Base-by-base conservation (phyloP, 768 basidiomycete species). In the Lactarius trivialis region DNA sequence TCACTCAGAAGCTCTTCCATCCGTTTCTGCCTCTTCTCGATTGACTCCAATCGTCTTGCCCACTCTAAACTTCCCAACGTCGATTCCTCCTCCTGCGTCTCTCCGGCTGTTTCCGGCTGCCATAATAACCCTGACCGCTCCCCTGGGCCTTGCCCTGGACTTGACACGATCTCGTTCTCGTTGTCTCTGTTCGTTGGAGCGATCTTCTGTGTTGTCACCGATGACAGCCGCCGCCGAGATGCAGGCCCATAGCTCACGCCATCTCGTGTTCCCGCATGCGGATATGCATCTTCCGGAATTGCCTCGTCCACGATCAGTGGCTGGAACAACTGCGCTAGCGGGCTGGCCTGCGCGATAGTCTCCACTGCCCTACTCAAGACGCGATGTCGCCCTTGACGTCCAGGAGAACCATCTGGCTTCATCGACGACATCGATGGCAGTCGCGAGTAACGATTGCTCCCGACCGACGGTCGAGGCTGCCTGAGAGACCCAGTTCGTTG, bases 251-350 rank as follows among this genome's bases (percentile, higher is more conserved):
- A 77, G 64, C 77, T 76, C 45, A 76, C 58, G 11, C 64, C 48
- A 0, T 67, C 68, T 7, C 63, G 67, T 6, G 67, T 56, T 41
- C 69, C 55, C 6, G 37, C 14, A 30, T 48, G 26, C 24, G 45
- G 61, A 5, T 62, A 57, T 7, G 63, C 60, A 15, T 76, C 73
- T 60, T 77, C 76, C 1, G 70, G 68, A 8, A 75, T 73, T 21
- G 77, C 73, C 1, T 82, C 81, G 55, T 85, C 82, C 17, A 88
- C 74, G 7, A 84, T 57, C 21, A 91, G 65, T 14, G 89, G 87
- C 59, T 86, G 86, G 70, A 82, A 92, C 15, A 89, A 76, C 70
- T 89, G 88, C 2, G 88, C 88, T 3, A 92, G 77, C 17, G 91
- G 89, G 68, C 86, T 87, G 9, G 76, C 69, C 54, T 73, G 77